Evolutionary conservation across 2,329 filamentous ascomycete genomes (phyloP), one percentile per base, ranked within the genome.

Genomic region (Pyrenochaeta sp.): DNA sequence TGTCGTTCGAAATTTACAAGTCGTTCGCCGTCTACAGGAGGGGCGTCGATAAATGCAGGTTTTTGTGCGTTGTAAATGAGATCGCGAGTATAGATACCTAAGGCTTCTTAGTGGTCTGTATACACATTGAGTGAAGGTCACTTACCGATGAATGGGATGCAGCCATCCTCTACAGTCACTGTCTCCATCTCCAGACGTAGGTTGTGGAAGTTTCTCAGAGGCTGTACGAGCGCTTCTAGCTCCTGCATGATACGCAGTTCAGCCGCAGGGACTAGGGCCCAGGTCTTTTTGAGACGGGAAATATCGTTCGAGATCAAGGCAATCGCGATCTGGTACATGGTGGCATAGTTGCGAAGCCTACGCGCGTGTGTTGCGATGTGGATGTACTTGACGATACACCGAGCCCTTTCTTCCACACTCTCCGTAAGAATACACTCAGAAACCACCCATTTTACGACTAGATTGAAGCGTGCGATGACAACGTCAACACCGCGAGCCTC

Each of bases 371-470:
- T 84, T 3, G 91, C 91, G 64, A 94, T 91, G 79, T 94, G 91
- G 58, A 95, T 91, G 73, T 86, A 90, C 77, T 95, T 94, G 76
- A 91, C 88, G 62, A 95, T 87, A 73, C 89, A 92, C 37, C 88
- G 83, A 24, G 90, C 90, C 51, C 91, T 85, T 77, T 95, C 91
- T 59, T 89, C 86, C 10, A 89, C 78, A 54, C 88, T 81, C 63
- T 89, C 86, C 0, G 91, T 95, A 47, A 95, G 83, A 8, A 95
- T 85, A 64, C 91, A 86, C 75, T 94, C 90, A 0, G 91, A 94
- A 28, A 93, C 85, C 28, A 88, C 89, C 91, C 91, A 95, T 75
- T 94, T 94, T 60, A 93, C 91, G 81, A 94, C 91, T 62, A 95
- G 86, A 75, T 95, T 95, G 81, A 95, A 95, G 48, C 91, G 89